Conservation (phyloP, 768 basidiomycete species). For the Arthromyces matolae region DNA sequence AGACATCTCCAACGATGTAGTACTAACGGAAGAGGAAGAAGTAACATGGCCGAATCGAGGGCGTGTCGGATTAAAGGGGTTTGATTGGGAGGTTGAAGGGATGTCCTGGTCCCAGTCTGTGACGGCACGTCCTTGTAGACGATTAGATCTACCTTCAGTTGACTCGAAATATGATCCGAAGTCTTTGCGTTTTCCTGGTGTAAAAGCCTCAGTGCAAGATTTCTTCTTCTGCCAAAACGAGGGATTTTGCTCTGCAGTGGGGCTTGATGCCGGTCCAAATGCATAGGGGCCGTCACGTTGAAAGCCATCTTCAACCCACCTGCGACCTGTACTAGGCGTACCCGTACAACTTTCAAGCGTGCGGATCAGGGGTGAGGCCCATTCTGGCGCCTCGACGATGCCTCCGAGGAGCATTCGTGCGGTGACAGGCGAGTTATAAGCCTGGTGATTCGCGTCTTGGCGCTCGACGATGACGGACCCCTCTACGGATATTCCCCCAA, state of each 20-base stretch:
- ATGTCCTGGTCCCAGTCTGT: constrained; percentile 31
- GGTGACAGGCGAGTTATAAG: constrained; percentile 73
- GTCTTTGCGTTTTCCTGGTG: constrained; percentile 50
- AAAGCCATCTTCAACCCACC: constrained; percentile 67
- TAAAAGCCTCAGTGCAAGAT: constrained; percentile 38
- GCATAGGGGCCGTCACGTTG: constrained; percentile 45
- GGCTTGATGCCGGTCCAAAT: constrained; percentile 53
- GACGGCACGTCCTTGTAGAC: constrained; percentile 15
- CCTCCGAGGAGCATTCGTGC: constrained; percentile 82
- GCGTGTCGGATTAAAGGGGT: constrained; percentile 29
- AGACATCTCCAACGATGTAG: constrained; percentile 7
- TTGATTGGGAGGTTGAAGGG: constrained; percentile 43
- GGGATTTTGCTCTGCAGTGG: constrained; percentile 30
- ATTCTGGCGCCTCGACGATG: constrained; percentile 64
- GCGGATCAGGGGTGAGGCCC: constrained; percentile 72
- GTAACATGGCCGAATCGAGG: constrained; percentile 27
- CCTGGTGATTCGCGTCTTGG: constrained; percentile 85
- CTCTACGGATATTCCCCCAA: constrained; percentile 86
- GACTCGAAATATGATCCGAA: constrained; percentile 55
- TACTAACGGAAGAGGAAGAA: constrained; percentile 20
- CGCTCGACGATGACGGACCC: constrained; percentile 92
- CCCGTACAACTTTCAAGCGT: constrained; percentile 73
- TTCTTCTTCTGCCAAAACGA: constrained; percentile 44
- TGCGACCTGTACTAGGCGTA: constrained; percentile 58
- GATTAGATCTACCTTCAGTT: constrained; percentile 16